These are phyloP conservation scores for Psophocarpus tetragonolobus DNA, from an alignment of 306 rosid species.

Conservation along the genomic window DNA sequence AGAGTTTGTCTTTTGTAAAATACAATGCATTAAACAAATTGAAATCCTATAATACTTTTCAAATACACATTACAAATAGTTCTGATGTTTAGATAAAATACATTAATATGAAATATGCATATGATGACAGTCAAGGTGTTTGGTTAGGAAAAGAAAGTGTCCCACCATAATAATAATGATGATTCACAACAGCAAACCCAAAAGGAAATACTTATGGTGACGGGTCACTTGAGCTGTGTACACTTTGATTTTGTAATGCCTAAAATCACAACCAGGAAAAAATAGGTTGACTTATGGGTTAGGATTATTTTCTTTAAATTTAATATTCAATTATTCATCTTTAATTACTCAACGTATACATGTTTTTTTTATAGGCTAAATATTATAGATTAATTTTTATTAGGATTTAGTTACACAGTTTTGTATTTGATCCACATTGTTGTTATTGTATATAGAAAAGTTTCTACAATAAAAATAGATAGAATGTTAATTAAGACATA, in stretches of 20 bases:
- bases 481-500: no score
- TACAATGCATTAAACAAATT: slow-evolving; percentile 25
- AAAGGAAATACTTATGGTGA: slow-evolving; percentile 29
- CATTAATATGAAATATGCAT: background rate
- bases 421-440: no score
- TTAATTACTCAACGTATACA: no score
- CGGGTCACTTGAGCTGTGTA: slow-evolving; percentile 29
- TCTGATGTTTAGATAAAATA: background rate
- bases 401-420: no score
- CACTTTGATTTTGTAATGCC: background rate
- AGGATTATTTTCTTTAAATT: background rate
- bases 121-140: slow-evolving; percentile 31
- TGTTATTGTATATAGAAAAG: no score
- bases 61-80: background rate
- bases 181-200: slow-evolving; percentile 12
- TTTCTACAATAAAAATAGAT: no score
- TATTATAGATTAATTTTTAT: no score
- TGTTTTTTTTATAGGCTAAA: no score
- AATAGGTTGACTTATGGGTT: background rate
- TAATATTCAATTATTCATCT: background rate
- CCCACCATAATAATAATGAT: slow-evolving; percentile 8
- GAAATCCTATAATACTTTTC: background rate
- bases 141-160: background rate
- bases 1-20: slow-evolving; percentile 36
- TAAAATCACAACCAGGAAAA: background rate